These are phyloP conservation scores for Lycium barbarum DNA, from an alignment of 257 asterid genomes.

Conservation along the genomic window DNA sequence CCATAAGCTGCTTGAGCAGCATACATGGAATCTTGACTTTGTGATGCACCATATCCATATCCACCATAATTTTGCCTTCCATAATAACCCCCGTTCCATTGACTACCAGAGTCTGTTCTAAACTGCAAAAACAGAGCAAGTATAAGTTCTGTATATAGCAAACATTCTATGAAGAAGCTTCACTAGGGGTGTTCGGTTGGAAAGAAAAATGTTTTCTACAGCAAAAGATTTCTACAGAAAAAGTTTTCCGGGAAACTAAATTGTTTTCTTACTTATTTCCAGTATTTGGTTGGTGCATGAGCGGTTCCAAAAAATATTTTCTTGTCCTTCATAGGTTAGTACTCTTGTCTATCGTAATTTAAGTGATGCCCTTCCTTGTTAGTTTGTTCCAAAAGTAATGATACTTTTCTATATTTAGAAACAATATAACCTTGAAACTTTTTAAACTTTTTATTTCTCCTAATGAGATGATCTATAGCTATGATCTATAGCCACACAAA, in stretches of 20 bases:
- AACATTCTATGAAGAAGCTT: background rate
- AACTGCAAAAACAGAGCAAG: constrained; percentile 50
- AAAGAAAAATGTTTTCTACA: background rate
- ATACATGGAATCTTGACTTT: constrained; percentile 43
- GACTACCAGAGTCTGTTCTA: constrained; percentile 61
- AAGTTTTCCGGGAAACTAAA: background rate
- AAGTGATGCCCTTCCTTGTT: background rate
- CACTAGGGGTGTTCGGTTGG: background rate
- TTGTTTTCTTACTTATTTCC: background rate
- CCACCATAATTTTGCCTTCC: constrained; percentile 79
- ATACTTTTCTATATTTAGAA: background rate
- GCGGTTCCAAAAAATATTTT: background rate
- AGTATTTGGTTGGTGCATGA: background rate
- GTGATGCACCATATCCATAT: constrained; percentile 55
- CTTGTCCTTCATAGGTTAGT: background rate
- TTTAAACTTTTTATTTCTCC: background rate
- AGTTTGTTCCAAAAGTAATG: background rate
- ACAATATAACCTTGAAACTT: background rate
- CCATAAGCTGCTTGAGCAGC: constrained; percentile 59
- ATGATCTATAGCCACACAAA: background rate
- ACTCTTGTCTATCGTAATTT: background rate
- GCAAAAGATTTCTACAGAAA: background rate
- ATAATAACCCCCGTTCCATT: constrained; percentile 65
- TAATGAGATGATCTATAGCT: background rate
- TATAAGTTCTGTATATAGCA: background rate